Conservation (phyloP, 78 protist genomes). For the Bodo saltans region DNA sequence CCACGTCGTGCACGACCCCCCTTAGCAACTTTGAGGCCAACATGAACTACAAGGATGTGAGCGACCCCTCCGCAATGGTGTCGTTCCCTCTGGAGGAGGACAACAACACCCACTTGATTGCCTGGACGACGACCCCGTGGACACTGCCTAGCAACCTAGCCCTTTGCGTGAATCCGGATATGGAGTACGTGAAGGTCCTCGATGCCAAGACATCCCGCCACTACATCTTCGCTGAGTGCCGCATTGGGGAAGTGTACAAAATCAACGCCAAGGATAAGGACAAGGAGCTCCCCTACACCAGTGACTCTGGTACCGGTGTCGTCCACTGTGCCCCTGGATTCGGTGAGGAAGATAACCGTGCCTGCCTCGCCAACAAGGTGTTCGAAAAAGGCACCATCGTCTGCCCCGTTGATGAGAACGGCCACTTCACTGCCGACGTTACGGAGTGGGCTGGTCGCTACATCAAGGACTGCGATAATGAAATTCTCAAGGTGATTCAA, state of each 20-base stretch:
- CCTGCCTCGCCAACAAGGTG: conserved; percentile 74
- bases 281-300: conserved; percentile 86
- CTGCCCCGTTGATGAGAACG: conserved; percentile 96
- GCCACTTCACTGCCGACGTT: conserved; percentile 89
- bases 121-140: conserved; percentile 99
- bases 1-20: conserved; percentile 93
- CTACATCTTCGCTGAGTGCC: conserved; percentile 18
- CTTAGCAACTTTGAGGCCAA: conserved; percentile 97
- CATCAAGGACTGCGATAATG: conserved; percentile 91
- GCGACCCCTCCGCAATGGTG: conserved; percentile 79
- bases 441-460: conserved; percentile 78
- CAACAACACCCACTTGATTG: conserved; percentile 59
- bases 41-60: conserved; percentile 85
- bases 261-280: conserved; percentile 37
- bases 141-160: conserved; percentile 97
- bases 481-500: conserved; percentile 71
- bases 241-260: conserved; percentile 44
- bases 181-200: conserved; percentile 80
- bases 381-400: conserved; percentile 52
- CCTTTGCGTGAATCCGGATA: conserved; percentile 79
- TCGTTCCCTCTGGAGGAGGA: conserved; percentile 65
- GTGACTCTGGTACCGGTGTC: conserved; percentile 93
- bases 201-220: background rate
- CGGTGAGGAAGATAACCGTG: conserved; percentile 99
- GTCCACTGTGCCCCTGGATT: conserved; percentile 99